These are phyloP conservation scores for Monilinia vaccinii-corymbosi DNA, from an alignment of 2,329 filamentous ascomycete species.

Conservation along the genomic window DNA sequence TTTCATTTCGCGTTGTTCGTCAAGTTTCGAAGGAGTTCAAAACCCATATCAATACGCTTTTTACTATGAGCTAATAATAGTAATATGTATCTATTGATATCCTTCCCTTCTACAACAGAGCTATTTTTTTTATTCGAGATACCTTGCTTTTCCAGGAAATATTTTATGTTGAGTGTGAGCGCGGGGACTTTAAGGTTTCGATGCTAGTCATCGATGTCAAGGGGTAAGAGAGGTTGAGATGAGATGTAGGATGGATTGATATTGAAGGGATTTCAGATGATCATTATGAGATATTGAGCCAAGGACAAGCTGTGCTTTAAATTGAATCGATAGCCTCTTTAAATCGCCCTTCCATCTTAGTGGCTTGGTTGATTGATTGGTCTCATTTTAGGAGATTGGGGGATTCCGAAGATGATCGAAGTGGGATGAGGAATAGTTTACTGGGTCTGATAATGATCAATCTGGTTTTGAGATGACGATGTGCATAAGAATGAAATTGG, in stretches of 20 bases:
- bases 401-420: neutral
- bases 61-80: conserved; percentile 7
- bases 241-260: neutral
- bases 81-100: conserved; percentile 9
- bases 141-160: neutral
- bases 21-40: conserved; percentile 5
- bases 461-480: neutral
- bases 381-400: neutral
- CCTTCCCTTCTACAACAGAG: neutral
- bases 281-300: neutral
- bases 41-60: neutral
- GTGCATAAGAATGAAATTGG: neutral
- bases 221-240: neutral
- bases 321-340: neutral
- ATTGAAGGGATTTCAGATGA: neutral
- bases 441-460: neutral
- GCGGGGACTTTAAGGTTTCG: neutral
- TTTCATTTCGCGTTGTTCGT: conserved; percentile 5
- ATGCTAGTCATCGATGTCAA: conserved; percentile 5
- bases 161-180: neutral
- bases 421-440: neutral
- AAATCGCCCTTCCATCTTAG: neutral
- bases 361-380: neutral
- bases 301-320: neutral
- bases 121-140: neutral